Evolutionary conservation across 2,329 filamentous ascomycete species (phyloP), one percentile per base, ranked within the genome.

Genomic region (Microascus cirrosus): DNA sequence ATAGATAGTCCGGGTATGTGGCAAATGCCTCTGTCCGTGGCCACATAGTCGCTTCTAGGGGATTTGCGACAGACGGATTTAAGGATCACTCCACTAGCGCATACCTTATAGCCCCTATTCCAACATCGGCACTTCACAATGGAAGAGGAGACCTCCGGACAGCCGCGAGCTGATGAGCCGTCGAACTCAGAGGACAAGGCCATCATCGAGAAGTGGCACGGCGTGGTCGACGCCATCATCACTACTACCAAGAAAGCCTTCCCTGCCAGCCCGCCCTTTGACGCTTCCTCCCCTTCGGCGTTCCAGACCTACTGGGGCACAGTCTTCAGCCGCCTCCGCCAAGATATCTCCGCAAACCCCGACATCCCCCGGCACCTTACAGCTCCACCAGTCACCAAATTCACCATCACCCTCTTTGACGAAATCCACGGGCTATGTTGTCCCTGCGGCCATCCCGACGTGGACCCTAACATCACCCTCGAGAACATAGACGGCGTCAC

Each of bases 401-500:
- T 56, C 42, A 56, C 15, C 2, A 24, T 56, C 42, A 35, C 24
- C 3, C 24, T 56, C 24, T 56, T 56, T n/a, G 55, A 56, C 28
- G 22, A 25, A 12, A 32, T 11, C 3, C 55, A 56, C 20, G 24
- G 25, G 13, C n/a, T 56, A 7, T 35, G 34, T 18, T 56, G 55
- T 42, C 55, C 55, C 7, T 56, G 55, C 55, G 50, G 42, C 55
- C 55, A 56, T 24, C 55, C 55, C 3, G 55, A 56, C 15, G 39
- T 34, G 6, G 42, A 56, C 5, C 39, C 55, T 13, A 51, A 20
- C 22, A 56, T 56, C n/a, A 13, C 34, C 25, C 55, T 56, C 3
- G 55, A 56, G 15, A 56, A 56, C 42, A 10, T 35, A 15, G 55
- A 51, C 24, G 55, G 55, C 10, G 55, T 56, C 12, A 56, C 55